Evolutionary conservation across 805 yeast genomes (phyloP).

Genomic region (Diddensiella transvaalensis): DNA sequence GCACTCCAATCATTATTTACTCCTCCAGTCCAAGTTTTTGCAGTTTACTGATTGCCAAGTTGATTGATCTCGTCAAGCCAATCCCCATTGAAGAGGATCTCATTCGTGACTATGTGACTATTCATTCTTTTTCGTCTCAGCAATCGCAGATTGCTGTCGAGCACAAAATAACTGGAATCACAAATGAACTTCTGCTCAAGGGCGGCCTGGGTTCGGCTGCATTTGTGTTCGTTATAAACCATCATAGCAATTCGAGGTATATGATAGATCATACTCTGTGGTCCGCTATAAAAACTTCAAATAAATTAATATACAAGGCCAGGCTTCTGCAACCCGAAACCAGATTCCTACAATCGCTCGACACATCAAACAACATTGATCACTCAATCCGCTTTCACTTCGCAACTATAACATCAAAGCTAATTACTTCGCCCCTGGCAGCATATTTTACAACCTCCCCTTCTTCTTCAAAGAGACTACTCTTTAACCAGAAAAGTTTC

Average conservation of each 20-base stretch:
- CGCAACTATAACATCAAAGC: conserved; percentile 20
- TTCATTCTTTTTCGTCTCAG: conserved; percentile 21
- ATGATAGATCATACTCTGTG: conserved; percentile 9
- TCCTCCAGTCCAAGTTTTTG: conserved; percentile 25
- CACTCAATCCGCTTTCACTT: conserved; percentile 20
- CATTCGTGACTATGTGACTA: conserved; percentile 27
- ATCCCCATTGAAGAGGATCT: conserved; percentile 15
- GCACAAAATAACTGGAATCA: conserved; percentile 18
- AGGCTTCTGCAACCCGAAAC: conserved; percentile 16
- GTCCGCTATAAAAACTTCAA: conserved; percentile 8
- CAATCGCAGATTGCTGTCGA: conserved; percentile 9
- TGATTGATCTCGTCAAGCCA: conserved; percentile 24
- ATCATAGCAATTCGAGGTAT: neutral
- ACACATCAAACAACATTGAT: conserved; percentile 10
- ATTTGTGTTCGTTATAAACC: conserved; percentile 1
- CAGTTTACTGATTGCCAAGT: conserved; percentile 19
- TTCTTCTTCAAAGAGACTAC: neutral
- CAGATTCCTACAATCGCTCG: conserved; percentile 8
- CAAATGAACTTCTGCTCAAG: conserved; percentile 25
- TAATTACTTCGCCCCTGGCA: conserved; percentile 19
- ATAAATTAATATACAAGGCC: conserved; percentile 2
- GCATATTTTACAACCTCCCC: conserved; percentile 10
- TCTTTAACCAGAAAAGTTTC: conserved; percentile 15
- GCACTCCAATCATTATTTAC: conserved; percentile 20
- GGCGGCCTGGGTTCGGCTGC: conserved; percentile 1